phyloP scores from a whole-genome alignment of 2,329 filamentous ascomycete genomes.

The Zasmidium citrigriseum region DNA sequence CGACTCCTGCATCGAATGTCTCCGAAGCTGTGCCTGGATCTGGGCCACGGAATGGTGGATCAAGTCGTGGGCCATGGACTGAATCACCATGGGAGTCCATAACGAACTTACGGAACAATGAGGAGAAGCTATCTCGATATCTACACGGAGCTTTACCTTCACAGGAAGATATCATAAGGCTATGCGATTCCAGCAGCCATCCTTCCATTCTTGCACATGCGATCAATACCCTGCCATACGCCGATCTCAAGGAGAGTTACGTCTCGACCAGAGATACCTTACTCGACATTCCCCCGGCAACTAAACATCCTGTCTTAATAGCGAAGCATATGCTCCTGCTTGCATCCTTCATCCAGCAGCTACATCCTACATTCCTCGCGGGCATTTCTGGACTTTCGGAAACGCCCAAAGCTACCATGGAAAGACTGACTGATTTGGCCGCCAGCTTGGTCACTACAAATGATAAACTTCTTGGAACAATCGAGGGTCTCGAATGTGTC shows the following conservation, averaged over 20 bases:
- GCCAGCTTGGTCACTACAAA: background rate
- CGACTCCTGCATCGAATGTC: background rate
- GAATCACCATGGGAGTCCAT: too few relatives aligned
- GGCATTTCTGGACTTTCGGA: background rate
- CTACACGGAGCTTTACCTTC: background rate
- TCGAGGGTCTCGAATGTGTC: background rate
- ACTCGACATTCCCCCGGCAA: background rate
- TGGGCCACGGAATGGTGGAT: background rate
- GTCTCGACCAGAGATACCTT: background rate
- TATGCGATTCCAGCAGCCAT: background rate
- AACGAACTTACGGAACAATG: background rate
- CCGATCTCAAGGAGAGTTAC: background rate
- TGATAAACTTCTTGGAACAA: background rate
- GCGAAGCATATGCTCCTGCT: background rate
- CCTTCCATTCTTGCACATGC: background rate
- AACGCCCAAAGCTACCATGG: background rate
- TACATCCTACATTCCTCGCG: background rate
- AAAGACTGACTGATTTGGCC: background rate
- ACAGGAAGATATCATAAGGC: background rate
- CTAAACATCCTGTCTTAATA: background rate
- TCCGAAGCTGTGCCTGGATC: background rate
- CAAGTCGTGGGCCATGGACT: too few relatives aligned
- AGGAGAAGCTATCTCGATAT: background rate
- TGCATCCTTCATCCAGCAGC: background rate
- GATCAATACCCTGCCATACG: background rate